A percentile compares a stretch with the other conserved stretches of the same genome.
Evolutionary conservation across 2,329 filamentous ascomycete species (phyloP).

Genomic region (Sporothrix variecibatus): DNA sequence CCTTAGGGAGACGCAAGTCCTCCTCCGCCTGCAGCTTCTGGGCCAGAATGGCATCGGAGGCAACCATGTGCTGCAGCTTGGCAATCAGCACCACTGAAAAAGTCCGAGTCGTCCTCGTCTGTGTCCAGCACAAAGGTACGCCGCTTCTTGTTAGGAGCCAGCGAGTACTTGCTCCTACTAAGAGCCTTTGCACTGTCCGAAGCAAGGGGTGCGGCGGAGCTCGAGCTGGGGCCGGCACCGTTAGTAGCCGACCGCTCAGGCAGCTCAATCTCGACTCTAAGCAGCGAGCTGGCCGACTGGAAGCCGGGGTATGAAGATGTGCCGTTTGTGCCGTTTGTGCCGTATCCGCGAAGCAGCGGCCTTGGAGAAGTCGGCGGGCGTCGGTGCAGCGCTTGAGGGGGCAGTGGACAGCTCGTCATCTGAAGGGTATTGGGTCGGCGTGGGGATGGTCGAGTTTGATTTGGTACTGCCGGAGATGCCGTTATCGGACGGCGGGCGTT

Average conservation of each 20-base stretch:
- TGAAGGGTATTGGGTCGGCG: conserved; percentile 39
- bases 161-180: conserved; percentile 51
- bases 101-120: conserved; percentile 39
- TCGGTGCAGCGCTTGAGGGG: conserved; percentile 46
- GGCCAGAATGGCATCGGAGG: conserved; percentile 55
- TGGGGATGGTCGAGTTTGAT: conserved; percentile 42
- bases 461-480: conserved; percentile 35
- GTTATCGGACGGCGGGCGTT: conserved; percentile 8
- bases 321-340: conserved; percentile 9
- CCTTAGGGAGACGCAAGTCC: conserved; percentile 23
- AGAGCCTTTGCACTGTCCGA: conserved; percentile 49
- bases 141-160: conserved; percentile 43
- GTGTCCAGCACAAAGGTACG: conserved; percentile 37
- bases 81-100: neutral
- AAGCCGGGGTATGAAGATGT: conserved; percentile 19
- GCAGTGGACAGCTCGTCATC: conserved; percentile 48
- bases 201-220: conserved; percentile 40
- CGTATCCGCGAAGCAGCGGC: conserved; percentile 27
- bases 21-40: conserved; percentile 56
- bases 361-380: conserved; percentile 37
- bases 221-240: neutral
- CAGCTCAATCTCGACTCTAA: conserved; percentile 42
- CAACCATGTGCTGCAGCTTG: conserved; percentile 24
- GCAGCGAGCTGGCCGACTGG: conserved; percentile 30
- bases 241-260: conserved; percentile 27